Percentiles rank a stretch among this genome's conserved stretches.
These are phyloP conservation scores for Nannizziopsis barbatae DNA, from an alignment of 2,329 filamentous ascomycete species.

Conservation along the genomic window DNA sequence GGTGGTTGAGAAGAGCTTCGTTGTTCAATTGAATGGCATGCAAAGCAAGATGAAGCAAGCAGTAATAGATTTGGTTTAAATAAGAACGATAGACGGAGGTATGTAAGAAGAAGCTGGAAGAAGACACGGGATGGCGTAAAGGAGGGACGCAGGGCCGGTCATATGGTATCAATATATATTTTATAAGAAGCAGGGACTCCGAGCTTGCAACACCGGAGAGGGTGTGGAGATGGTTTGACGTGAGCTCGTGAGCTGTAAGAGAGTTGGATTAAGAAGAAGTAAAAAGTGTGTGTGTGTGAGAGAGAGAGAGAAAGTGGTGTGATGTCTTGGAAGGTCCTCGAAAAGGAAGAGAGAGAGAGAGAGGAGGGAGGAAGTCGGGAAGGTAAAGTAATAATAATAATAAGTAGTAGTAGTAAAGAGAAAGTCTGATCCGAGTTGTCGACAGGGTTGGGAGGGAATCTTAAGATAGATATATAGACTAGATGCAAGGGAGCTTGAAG, in stretches of 20 bases:
- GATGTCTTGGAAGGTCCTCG: conserved; percentile 4
- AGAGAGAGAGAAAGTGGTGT: conserved; percentile 7
- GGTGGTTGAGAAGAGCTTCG: background rate
- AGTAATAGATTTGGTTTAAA: background rate
- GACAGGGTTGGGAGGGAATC: too few relatives aligned
- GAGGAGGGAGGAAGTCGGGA: background rate
- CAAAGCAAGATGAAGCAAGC: background rate
- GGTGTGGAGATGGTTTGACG: background rate
- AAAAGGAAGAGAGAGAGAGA: too few relatives aligned
- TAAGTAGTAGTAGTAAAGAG: background rate
- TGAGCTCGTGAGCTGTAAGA: conserved; percentile 1
- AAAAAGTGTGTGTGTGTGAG: conserved; percentile 2
- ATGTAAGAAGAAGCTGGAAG: background rate
- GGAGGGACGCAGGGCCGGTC: background rate
- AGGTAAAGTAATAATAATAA: background rate
- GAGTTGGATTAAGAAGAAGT: too few relatives aligned
- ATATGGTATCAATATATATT: too few relatives aligned
- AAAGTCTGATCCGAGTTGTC: too few relatives aligned
- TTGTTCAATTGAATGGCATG: background rate
- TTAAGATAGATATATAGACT: background rate
- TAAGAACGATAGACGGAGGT: background rate
- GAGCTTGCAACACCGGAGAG: too few relatives aligned
- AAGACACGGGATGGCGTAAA: background rate
- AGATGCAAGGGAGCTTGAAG: background rate
- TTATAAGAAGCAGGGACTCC: too few relatives aligned